Conservation (phyloP, 73 alveolate genomes). For the Paramecium sonneborni region DNA sequence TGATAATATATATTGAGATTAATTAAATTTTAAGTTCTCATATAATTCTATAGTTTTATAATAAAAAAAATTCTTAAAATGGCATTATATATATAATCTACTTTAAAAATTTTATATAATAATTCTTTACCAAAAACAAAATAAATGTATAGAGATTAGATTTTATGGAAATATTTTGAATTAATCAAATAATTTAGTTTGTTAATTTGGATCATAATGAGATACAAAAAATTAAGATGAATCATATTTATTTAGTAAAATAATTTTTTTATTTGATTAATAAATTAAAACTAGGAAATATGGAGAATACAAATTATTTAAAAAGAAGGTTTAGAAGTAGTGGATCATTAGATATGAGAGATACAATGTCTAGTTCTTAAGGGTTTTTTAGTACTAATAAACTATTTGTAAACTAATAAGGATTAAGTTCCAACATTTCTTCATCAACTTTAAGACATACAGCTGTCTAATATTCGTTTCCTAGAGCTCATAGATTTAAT, state of each 20-base stretch:
- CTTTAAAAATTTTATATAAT: too few species aligned
- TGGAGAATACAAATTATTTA: not conserved
- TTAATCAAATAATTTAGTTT: too few species aligned
- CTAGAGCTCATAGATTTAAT: conserved; percentile 37
- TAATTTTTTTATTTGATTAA: not conserved
- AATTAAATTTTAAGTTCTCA: too few species aligned
- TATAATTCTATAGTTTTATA: too few species aligned
- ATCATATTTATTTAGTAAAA: not conserved
- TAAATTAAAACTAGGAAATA: not conserved
- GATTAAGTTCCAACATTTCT: conserved; percentile 54
- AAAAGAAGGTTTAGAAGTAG: conserved; percentile 13
- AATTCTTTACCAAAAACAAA: too few species aligned
- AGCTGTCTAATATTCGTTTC: conserved; percentile 33
- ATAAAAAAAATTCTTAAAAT: too few species aligned
- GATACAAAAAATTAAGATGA: not conserved
- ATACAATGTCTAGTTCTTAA: conserved; percentile 42
- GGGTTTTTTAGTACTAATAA: conserved; percentile 39
- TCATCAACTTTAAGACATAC: conserved; percentile 35
- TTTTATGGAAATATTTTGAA: too few species aligned
- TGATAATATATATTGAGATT: too few species aligned
- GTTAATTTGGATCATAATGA: too few species aligned
- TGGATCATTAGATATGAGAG: conserved; percentile 21
- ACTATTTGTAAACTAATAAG: conserved; percentile 17
- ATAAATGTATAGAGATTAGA: too few species aligned
- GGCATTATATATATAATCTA: too few species aligned